Conservation (phyloP, 805 yeast genomes). For the Blastobotrys americana region DNA sequence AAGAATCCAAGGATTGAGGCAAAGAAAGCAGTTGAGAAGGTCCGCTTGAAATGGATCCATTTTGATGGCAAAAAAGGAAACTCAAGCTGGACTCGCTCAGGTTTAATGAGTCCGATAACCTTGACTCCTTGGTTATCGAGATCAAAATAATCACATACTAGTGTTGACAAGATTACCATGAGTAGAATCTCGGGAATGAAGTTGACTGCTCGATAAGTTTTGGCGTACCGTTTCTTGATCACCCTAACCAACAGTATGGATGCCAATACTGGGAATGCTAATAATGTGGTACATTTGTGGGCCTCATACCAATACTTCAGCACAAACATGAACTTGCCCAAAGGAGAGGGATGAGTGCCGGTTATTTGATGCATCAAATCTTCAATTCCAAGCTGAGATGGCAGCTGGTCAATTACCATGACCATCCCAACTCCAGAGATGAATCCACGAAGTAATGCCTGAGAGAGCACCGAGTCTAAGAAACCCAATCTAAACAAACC, state of each 20-base stretch:
- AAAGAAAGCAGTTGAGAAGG: conserved; percentile 63
- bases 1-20: conserved; percentile 85
- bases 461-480: conserved; percentile 69
- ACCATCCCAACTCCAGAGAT: conserved; percentile 79
- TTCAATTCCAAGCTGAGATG: conserved; percentile 65
- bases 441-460: conserved; percentile 73
- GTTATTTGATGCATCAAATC: conserved; percentile 31
- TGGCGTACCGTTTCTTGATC: conserved; percentile 34
- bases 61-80: conserved; percentile 50
- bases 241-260: conserved; percentile 38
- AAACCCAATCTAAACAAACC: conserved; percentile 84
- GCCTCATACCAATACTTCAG: conserved; percentile 38
- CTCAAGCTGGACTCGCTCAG: conserved; percentile 43
- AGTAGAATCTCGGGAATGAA: conserved; percentile 81
- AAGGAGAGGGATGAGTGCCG: conserved; percentile 58
- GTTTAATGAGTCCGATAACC: conserved; percentile 60
- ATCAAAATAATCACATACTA: conserved; percentile 39
- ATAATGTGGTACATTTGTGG: conserved; percentile 53
- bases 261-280: conserved; percentile 49
- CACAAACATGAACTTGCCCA: conserved; percentile 59
- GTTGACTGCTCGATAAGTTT: conserved; percentile 37
- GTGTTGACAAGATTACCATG: conserved; percentile 57
- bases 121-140: conserved; percentile 43
- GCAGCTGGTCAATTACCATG: conserved; percentile 69
- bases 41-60: conserved; percentile 43